Conservation (phyloP, 202 grass and related monocot genomes). For the Dendrocalamus latiflorus region DNA sequence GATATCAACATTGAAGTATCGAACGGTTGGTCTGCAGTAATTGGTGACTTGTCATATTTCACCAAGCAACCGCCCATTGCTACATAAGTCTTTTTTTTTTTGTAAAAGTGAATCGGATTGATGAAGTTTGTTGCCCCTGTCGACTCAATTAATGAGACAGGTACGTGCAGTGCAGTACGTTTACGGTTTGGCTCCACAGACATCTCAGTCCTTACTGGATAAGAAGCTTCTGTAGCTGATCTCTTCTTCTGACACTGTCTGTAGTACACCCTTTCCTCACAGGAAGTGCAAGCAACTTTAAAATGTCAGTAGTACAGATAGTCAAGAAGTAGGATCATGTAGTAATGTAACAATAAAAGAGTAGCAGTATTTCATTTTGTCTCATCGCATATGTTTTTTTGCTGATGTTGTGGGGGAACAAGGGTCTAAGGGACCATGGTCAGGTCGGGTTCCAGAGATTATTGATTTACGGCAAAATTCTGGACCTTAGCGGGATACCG, state of each 20-base stretch:
- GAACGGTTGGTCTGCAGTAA: constrained; percentile 23
- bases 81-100: not conserved
- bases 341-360: not conserved
- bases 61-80: not conserved
- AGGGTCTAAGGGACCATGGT: too few species aligned
- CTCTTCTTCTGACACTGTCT: constrained; percentile 40
- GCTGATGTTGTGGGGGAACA: too few species aligned
- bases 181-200: constrained; percentile 23
- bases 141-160: constrained; percentile 39
- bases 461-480: too few species aligned
- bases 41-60: constrained; percentile 10
- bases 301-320: not conserved
- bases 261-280: not conserved
- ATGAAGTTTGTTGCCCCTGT: constrained; percentile 44
- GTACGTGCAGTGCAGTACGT: constrained; percentile 12
- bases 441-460: too few species aligned
- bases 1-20: constrained; percentile 18
- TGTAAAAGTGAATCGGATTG: constrained; percentile 35
- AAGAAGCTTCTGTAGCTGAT: constrained; percentile 40
- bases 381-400: not conserved
- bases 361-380: not conserved
- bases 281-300: constrained; percentile 8
- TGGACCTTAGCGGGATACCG: too few species aligned
- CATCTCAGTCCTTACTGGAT: constrained; percentile 31
- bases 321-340: not conserved